Percentiles rank a stretch among this genome's conserved stretches.
These are phyloP conservation scores for Orbilia brochopaga DNA, from an alignment of 2,329 filamentous ascomycete genomes.

Conservation along the genomic window DNA sequence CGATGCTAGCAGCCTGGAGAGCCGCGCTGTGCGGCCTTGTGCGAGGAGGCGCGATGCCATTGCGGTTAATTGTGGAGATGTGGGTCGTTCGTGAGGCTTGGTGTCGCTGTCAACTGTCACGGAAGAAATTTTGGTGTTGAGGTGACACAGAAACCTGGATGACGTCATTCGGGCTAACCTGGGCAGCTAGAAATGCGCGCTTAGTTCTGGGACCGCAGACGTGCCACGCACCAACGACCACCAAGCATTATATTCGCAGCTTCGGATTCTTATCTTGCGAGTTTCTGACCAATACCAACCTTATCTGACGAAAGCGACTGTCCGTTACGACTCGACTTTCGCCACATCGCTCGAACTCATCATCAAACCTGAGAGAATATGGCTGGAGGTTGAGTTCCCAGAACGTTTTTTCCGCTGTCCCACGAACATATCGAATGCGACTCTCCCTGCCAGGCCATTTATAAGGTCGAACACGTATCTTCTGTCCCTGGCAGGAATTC, in stretches of 20 bases:
- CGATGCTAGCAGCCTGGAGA: not conserved
- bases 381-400: no score
- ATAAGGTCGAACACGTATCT: not conserved
- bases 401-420: not conserved
- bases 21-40: not conserved
- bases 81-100: not conserved
- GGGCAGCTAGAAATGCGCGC: no score
- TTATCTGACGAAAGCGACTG: no score
- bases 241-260: no score
- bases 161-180: constrained; percentile 11
- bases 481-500: not conserved
- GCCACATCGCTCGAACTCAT: no score
- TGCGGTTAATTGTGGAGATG: not conserved
- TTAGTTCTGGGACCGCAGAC: not conserved
- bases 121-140: constrained; percentile 18
- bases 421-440: not conserved
- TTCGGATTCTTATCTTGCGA: no score
- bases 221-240: no score
- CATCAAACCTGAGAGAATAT: no score
- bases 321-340: no score
- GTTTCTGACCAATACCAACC: no score
- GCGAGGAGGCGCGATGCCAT: constrained; percentile 5
- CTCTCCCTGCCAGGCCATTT: not conserved
- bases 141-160: constrained; percentile 9
- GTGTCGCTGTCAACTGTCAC: not conserved